phyloP scores from a whole-genome alignment of 2,329 filamentous ascomycete genomes.

The Aspergillus eucalypticola region DNA sequence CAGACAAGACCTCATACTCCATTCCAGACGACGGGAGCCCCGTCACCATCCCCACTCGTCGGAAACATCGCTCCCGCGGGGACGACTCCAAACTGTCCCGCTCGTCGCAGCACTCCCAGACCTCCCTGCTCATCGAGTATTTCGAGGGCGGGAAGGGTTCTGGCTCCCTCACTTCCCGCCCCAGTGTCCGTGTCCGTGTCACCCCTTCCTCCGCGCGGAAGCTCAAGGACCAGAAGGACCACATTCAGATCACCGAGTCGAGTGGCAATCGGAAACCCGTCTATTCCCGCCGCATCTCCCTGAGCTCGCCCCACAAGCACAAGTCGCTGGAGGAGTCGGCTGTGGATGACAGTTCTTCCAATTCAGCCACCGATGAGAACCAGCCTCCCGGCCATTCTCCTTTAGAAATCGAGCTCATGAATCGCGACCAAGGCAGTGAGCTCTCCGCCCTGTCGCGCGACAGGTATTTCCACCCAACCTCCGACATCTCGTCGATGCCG shows the following conservation, averaged over 20 bases:
- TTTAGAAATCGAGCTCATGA: conserved; percentile 85
- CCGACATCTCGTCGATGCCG: conserved; percentile 83
- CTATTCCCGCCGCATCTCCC: conserved; percentile 67
- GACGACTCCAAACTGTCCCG: conserved; percentile 53
- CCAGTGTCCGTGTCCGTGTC: conserved; percentile 77
- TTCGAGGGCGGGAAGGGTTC: conserved; percentile 74
- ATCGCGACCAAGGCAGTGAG: conserved; percentile 65
- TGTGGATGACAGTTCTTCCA: conserved; percentile 70
- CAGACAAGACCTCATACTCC: conserved; percentile 53
- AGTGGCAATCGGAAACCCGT: conserved; percentile 71
- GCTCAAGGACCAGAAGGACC: conserved; percentile 61
- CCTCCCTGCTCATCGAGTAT: conserved; percentile 90
- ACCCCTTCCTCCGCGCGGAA: conserved; percentile 70
- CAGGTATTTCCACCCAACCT: conserved; percentile 67
- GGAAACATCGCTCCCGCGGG: conserved; percentile 57
- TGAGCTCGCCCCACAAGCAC: conserved; percentile 48
- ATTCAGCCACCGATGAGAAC: conserved; percentile 76
- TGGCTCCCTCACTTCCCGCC: conserved; percentile 64
- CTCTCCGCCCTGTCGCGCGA: conserved; percentile 61
- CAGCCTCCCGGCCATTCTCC: conserved; percentile 69
- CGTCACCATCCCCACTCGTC: conserved; percentile 79
- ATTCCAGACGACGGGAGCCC: conserved; percentile 65
- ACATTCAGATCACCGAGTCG: conserved; percentile 83
- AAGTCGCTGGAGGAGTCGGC: conserved; percentile 35
- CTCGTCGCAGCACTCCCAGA: conserved; percentile 68